phyloP scores from a whole-genome alignment of 1,139 yeast genomes.

The Pichia cactophila region DNA sequence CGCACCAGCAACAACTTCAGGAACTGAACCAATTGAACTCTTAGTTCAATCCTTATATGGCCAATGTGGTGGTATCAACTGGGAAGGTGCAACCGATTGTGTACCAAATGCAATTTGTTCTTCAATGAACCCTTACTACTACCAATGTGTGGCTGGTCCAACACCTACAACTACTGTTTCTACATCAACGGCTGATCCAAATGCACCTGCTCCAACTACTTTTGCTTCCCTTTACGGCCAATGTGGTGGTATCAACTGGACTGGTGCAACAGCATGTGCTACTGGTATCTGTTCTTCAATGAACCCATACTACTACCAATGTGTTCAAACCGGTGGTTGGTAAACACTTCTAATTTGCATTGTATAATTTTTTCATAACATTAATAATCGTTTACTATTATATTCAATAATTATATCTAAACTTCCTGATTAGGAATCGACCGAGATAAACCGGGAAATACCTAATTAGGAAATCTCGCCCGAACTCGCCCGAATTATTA shows the following conservation, averaged over 20 bases:
- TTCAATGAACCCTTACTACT: constrained; percentile 12
- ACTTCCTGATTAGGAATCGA: too few species aligned
- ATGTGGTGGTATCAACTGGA: constrained; percentile 14
- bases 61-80: constrained; percentile 17
- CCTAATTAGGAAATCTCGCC: background rate
- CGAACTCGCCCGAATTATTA: background rate
- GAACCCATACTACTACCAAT: constrained; percentile 12
- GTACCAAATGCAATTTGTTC: constrained; percentile 9
- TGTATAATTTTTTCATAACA: too few species aligned
- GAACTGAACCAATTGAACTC: background rate
- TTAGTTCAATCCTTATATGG: constrained; percentile 2
- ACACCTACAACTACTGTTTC: constrained; percentile 4
- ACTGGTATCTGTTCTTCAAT: constrained; percentile 10
- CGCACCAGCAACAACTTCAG: background rate
- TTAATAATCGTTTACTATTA: too few species aligned
- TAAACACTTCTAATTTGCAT: background rate
- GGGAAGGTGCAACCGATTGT: constrained; percentile 13
- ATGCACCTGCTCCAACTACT: constrained; percentile 1
- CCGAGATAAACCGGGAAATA: background rate
- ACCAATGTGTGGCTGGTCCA: constrained; percentile 13
- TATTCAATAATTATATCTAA: too few species aligned
- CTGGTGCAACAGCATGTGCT: constrained; percentile 9
- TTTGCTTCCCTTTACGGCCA: constrained; percentile 9
- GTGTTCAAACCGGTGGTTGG: constrained; percentile 4
- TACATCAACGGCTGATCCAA: background rate